These are phyloP conservation scores for Aspergillus saccharolyticus DNA, from an alignment of 495 filamentous ascomycete species.

Conservation along the genomic window DNA sequence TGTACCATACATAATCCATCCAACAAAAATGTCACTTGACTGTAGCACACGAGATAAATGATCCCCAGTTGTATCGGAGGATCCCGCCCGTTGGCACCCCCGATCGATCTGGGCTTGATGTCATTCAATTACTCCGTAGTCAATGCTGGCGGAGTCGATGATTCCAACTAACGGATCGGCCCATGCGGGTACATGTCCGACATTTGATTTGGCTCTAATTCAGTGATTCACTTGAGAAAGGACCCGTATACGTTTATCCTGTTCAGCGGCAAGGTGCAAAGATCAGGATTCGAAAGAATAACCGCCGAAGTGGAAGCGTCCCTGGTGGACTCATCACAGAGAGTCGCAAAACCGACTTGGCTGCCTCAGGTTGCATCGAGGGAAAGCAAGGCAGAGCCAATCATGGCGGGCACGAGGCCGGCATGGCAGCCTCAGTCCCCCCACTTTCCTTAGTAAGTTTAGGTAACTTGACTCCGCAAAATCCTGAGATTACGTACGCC, in stretches of 20 bases:
- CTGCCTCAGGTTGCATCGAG: neutral
- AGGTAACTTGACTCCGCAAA: too few species aligned
- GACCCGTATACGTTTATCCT: too few species aligned
- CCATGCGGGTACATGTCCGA: neutral
- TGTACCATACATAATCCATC: neutral
- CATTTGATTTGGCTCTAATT: neutral
- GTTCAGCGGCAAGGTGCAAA: too few species aligned
- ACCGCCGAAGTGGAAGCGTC: too few species aligned
- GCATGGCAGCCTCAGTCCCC: too few species aligned
- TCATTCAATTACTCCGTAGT: too few species aligned
- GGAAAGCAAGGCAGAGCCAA: neutral
- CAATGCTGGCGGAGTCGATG: neutral
- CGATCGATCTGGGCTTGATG: slow-evolving; percentile 3
- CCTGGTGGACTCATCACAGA: too few species aligned
- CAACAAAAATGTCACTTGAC: neutral
- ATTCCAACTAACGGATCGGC: slow-evolving; percentile 1
- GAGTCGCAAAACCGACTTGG: neutral
- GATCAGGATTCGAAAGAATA: too few species aligned
- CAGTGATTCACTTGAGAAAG: too few species aligned
- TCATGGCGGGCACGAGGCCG: neutral
- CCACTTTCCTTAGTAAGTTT: too few species aligned
- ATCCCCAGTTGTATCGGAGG: neutral
- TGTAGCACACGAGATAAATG: neutral
- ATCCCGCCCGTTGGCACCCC: neutral
- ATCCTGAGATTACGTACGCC: neutral